Base-by-base conservation (phyloP, 2,329 filamentous ascomycete species). In the Cordyceps cicadae region DNA sequence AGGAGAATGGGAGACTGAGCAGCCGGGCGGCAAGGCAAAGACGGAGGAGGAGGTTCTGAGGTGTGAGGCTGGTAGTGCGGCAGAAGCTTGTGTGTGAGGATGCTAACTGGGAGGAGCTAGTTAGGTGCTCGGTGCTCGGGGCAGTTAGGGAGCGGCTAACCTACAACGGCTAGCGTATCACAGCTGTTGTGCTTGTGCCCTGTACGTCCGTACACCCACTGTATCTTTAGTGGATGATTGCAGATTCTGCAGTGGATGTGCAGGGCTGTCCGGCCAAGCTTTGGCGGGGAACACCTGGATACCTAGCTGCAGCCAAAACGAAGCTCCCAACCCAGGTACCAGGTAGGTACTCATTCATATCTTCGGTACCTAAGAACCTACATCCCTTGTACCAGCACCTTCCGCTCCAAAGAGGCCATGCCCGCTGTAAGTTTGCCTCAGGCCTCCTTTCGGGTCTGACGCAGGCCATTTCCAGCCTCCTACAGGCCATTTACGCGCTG, bases 1-100 rank as follows among this genome's bases (percentile, higher is more conserved):
- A 41, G 29, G 32, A 54, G 50, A 49, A 14, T 60, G 49, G 49
- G 26, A 51, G 12, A 32, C 29, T 32, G 48, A 50, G 24, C 14
- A 26, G n/a, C 34, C 32, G 46, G 34, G 19, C 34, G 57, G 45
- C n/a, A 14, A 37, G 45, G 37, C 32, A n/a, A 37, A 29, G 26
- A 45, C 17, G 49, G 21, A 14, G 24, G 26, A 24, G 19, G 26
- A 9, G 8, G 46, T 49, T 29, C 14, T 48, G 45, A 48, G 19
- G n/a, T 59, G 39, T 45, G 49, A 52, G 48, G 49, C 56, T 59
- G 56, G 56, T 59, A 24, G 37, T 45, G 48, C 17, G 34, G 55
- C 55, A 51, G 45, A 39, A 29, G 34, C 32, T 41, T 32, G 14
- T 34, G 26, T 29, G 26, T 19, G 49, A 51, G 29, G 29, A 12